Base-by-base conservation (phyloP, 2,329 filamentous ascomycete genomes). In the Fusarium scirpi region DNA sequence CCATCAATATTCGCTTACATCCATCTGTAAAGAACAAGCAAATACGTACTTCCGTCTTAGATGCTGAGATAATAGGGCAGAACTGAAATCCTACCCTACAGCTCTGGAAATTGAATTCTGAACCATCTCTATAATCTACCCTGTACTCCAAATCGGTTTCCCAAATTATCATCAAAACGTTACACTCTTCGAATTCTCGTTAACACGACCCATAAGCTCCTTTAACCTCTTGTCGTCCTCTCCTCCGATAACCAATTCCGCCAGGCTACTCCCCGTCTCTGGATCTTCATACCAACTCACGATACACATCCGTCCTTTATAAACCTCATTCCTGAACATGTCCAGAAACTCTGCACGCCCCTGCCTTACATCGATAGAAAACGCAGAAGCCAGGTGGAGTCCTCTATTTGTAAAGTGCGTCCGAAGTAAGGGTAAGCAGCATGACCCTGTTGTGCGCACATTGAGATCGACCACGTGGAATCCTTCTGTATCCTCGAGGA, bases 381-480 rank as follows among this genome's bases (percentile, higher is more conserved):
- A 79, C 8, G 74, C 74, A 1, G 78, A 76, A 8, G 74, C 77
- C 29, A 69, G 74, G 12, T 59, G 22, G n/a, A 80, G 54, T 0
- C 74, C 74, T 9, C 76, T 65, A 13, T 63, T 67, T 3, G 65
- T 75, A 49, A 80, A 80, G 51, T 78, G 76, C 5, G 62, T 66
- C n/a, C 59, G 59, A 44, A 80, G 54, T 47, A 80, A 55, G 15
- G 78, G 76, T 25, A 80, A 55, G 29, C 70, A 73, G n/a, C 77
- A 56, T 1, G 75, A 78, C 5, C 77, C 79, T 18, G 77, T 78
- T 9, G 77, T 79, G 12, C 78, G 68, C n/a, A 78, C 73, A 47
- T 80, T 80, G 52, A 80, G 70, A 29, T 79, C 78, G 22, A 79
- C 78, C n/a, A 79, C 68, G 20, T 78, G 69, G 29, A 71, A 72